phyloP scores from a whole-genome alignment of 371 early-diverging fungal species.

The Lichtheimia ornata region DNA sequence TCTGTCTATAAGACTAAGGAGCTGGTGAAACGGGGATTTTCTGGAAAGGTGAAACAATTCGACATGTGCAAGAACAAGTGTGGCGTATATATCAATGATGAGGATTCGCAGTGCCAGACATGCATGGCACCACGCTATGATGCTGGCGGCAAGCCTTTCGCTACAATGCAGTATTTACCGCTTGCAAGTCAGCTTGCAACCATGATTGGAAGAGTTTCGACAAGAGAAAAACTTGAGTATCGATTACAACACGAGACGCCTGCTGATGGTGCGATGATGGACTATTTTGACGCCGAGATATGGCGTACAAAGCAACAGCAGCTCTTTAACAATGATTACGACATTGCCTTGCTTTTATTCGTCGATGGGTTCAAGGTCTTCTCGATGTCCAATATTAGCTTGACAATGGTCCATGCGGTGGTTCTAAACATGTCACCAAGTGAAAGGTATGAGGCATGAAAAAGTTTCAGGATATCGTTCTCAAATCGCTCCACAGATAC shows the following conservation, averaged over 20 bases:
- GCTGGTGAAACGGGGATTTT: too few relatives aligned
- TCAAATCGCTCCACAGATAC: not conserved
- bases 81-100: too few relatives aligned
- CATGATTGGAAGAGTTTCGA: not conserved
- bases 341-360: constrained; percentile 8
- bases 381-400: not conserved
- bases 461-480: not conserved
- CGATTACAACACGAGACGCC: too few relatives aligned
- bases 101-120: too few relatives aligned
- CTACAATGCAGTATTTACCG: constrained; percentile 6
- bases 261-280: not conserved
- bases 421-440: constrained; percentile 5
- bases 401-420: constrained; percentile 10
- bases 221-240: not conserved
- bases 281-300: constrained; percentile 9
- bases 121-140: too few relatives aligned
- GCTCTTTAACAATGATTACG: not conserved
- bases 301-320: not conserved
- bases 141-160: too few relatives aligned
- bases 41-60: too few relatives aligned
- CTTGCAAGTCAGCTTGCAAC: constrained; percentile 7
- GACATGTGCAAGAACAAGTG: too few relatives aligned
- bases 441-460: constrained; percentile 11
- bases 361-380: constrained; percentile 14
- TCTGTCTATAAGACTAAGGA: too few relatives aligned